Conservation (phyloP, 129 eudicot genomes). For the Deinandra increscens region DNA sequence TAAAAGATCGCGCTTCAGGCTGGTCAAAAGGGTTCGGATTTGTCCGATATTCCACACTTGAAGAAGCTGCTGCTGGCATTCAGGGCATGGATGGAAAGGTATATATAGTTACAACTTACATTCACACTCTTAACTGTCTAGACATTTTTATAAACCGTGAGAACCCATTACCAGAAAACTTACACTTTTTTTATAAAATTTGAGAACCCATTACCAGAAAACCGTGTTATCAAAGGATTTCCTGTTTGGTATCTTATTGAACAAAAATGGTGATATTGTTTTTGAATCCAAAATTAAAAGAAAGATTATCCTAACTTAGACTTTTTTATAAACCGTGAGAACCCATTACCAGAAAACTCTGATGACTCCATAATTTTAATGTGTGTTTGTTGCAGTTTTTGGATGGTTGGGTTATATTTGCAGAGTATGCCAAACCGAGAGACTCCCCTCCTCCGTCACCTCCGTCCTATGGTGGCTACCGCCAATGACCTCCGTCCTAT, state of each 20-base stretch:
- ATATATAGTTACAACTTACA: background rate
- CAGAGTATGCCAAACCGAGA: slow-evolving; percentile 82
- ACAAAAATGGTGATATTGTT: too few species aligned
- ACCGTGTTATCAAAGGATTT: too few species aligned
- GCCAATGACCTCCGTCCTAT: slow-evolving; percentile 2
- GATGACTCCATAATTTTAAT: too few species aligned
- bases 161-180: too few species aligned
- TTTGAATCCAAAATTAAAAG: too few species aligned
- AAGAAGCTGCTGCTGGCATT: slow-evolving; percentile 83
- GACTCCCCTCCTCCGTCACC: slow-evolving; percentile 33
- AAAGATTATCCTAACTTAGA: too few species aligned
- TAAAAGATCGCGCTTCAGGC: slow-evolving; percentile 79
- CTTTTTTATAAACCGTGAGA: background rate
- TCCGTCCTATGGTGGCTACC: slow-evolving; percentile 24
- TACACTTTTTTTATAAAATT: too few species aligned
- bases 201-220: too few species aligned
- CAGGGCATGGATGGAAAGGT: slow-evolving; percentile 97
- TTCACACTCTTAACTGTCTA: background rate
- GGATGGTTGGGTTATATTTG: slow-evolving; percentile 98
- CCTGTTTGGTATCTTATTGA: too few species aligned
- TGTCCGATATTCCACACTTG: slow-evolving; percentile 63
- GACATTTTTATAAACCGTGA: background rate
- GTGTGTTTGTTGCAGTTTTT: slow-evolving; percentile 54
- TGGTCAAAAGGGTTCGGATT: slow-evolving; percentile 93
- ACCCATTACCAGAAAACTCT: too few species aligned